Evolutionary conservation across 2,329 filamentous ascomycete species (phyloP).

Genomic region (Cladosporium sp.): DNA sequence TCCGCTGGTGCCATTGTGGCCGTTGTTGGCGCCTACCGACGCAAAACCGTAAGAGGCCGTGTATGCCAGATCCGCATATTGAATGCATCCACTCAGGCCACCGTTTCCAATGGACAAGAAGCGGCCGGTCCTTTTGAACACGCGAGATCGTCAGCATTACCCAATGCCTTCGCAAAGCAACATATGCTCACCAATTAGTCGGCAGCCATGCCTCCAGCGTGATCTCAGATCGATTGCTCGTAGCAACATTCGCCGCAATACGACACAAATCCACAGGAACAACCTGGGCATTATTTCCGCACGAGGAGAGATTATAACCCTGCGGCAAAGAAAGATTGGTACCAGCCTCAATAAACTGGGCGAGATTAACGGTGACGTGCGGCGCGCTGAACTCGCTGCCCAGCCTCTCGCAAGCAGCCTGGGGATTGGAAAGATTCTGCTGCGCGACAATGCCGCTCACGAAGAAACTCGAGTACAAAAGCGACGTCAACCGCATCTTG

Average conservation of each 20-base stretch:
- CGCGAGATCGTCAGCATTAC: not conserved
- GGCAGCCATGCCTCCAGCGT: slow-evolving; percentile 45
- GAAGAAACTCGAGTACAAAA: slow-evolving; percentile 1
- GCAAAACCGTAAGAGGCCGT: slow-evolving; percentile 36
- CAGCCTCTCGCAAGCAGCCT: slow-evolving; percentile 20
- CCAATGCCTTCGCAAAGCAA: not conserved
- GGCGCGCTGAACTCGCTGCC: slow-evolving; percentile 18
- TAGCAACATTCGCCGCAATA: slow-evolving; percentile 37
- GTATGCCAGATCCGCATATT: slow-evolving; percentile 38
- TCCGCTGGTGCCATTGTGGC: slow-evolving; percentile 43
- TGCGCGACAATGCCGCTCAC: slow-evolving; percentile 3
- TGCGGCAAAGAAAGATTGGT: slow-evolving; percentile 25
- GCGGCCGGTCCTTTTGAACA: slow-evolving; percentile 30
- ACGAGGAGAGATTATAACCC: slow-evolving; percentile 37
- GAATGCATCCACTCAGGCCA: slow-evolving; percentile 37
- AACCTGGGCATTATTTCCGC: slow-evolving; percentile 28
- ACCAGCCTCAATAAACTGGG: slow-evolving; percentile 23
- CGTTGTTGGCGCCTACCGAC: slow-evolving; percentile 38
- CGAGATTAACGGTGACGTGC: slow-evolving; percentile 26
- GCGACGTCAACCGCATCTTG: slow-evolving; percentile 7
- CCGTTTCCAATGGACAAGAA: slow-evolving; percentile 40
- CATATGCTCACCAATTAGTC: slow-evolving; percentile 26
- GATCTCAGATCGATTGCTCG: slow-evolving; percentile 37
- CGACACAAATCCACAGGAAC: slow-evolving; percentile 38
- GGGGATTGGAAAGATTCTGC: slow-evolving; percentile 15